Evolutionary conservation across 371 early-diverging fungal genomes (phyloP).

Genomic region (Mucor plumbeus): DNA sequence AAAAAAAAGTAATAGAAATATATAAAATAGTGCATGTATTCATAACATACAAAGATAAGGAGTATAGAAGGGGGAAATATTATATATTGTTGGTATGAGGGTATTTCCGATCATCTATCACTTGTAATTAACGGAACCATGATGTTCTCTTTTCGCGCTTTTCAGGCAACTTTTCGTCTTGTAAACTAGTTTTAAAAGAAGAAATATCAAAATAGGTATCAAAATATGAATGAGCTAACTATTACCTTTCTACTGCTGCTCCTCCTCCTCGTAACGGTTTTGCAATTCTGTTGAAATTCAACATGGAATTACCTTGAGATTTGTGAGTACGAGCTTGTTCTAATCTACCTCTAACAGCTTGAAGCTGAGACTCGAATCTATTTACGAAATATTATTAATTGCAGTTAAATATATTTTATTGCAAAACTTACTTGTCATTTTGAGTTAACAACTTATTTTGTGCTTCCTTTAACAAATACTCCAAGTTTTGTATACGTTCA

Average conservation of each 20-base stretch:
- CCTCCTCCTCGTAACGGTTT: constrained; percentile 94
- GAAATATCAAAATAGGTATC: background rate
- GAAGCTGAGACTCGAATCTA: constrained; percentile 76
- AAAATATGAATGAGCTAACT: background rate
- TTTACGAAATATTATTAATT: background rate
- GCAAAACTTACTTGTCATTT: constrained; percentile 65
- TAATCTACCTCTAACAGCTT: constrained; percentile 75
- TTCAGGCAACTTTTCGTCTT: constrained; percentile 21
- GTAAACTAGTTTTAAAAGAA: background rate
- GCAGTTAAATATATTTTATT: no score
- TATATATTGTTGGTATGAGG: background rate
- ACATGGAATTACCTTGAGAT: constrained; percentile 51
- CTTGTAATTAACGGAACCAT: constrained; percentile 20
- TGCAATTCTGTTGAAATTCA: constrained; percentile 83
- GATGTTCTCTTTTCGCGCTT: constrained; percentile 19
- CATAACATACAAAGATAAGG: background rate
- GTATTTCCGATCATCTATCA: constrained; percentile 2
- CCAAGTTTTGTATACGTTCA: constrained; percentile 91
- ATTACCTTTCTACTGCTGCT: constrained; percentile 19
- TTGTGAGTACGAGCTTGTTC: constrained; percentile 71
- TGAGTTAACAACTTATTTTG: constrained; percentile 74
- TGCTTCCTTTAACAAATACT: constrained; percentile 79
- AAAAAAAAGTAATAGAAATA: background rate
- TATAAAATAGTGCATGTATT: background rate
- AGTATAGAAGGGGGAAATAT: no score